phyloP scores from a whole-genome alignment of 2,329 filamentous ascomycete genomes.

The Dactylonectria estremocensis region DNA sequence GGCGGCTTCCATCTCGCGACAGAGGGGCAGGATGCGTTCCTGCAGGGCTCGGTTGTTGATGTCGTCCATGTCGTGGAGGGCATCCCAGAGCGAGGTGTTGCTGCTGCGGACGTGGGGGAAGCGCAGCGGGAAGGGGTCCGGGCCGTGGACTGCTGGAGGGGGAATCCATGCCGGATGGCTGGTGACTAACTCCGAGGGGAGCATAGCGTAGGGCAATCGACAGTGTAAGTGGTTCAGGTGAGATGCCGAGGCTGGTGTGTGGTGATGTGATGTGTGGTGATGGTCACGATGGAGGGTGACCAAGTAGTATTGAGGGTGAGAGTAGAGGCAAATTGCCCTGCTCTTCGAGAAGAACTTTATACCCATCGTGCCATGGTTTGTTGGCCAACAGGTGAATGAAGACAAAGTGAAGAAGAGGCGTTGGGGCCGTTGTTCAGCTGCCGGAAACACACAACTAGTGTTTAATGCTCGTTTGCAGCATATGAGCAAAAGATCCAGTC shows the following conservation, averaged over 20 bases:
- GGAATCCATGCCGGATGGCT: constrained; percentile 33
- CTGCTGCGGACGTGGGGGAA: constrained; percentile 33
- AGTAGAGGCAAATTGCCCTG: not conserved
- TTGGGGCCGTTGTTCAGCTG: too few species aligned
- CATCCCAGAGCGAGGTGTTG: constrained; percentile 32
- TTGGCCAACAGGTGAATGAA: not conserved
- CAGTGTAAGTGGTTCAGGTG: not conserved
- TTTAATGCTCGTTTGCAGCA: not conserved
- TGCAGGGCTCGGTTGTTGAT: constrained; percentile 31
- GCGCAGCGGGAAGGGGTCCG: constrained; percentile 20
- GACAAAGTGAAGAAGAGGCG: not conserved
- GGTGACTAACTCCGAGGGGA: constrained; percentile 36
- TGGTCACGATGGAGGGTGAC: not conserved
- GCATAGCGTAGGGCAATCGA: constrained; percentile 21
- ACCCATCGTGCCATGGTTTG: not conserved
- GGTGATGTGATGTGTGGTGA: not conserved
- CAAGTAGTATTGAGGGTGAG: not conserved
- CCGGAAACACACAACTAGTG: not conserved
- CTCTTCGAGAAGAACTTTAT: not conserved
- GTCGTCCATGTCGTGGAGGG: constrained; percentile 6
- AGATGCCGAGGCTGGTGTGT: not conserved
- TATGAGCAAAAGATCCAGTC: too few species aligned
- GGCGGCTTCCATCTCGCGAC: constrained; percentile 29
- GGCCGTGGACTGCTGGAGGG: not conserved
- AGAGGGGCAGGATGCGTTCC: constrained; percentile 28